These are phyloP conservation scores for Betula pendula DNA, from an alignment of 306 rosid species.

Conservation along the genomic window DNA sequence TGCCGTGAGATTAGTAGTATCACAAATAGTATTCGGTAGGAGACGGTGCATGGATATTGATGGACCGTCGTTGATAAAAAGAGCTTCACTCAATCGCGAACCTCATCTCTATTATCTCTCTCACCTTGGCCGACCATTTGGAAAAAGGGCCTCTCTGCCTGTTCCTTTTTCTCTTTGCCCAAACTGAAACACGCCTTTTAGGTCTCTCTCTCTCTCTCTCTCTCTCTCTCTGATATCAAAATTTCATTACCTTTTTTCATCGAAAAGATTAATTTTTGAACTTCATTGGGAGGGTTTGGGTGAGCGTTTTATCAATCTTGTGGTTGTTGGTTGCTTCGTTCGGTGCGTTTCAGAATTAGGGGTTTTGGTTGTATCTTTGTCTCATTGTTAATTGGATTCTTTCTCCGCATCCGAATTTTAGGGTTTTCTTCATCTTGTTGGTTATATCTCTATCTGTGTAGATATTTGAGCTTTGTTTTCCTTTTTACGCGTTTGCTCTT, in stretches of 20 bases:
- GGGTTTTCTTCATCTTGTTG: not conserved
- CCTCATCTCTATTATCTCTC: constrained; percentile 20
- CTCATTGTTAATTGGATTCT: not conserved
- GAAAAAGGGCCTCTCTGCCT: constrained; percentile 22
- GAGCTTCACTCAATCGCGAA: too few relatives aligned
- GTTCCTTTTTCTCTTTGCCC: constrained; percentile 2
- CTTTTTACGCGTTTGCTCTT: not conserved
- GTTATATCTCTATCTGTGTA: not conserved
- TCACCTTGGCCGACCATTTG: constrained; percentile 32
- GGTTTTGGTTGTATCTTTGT: not conserved
- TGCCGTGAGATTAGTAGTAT: not conserved
- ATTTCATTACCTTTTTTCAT: not conserved
- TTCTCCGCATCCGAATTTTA: not conserved
- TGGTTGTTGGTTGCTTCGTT: not conserved
- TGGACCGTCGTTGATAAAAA: constrained; percentile 2
- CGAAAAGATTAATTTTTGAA: not conserved
- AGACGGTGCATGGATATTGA: constrained; percentile 7
- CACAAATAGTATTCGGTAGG: not conserved
- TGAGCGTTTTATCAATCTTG: not conserved
- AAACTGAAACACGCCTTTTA: not conserved
- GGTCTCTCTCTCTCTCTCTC: not conserved
- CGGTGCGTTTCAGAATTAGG: not conserved
- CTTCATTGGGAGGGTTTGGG: constrained; percentile 23
- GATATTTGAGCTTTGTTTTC: not conserved
- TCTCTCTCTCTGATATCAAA: not conserved